Conservation (phyloP, 164 flowering plant species). For the Chimonanthus salicifolius region DNA sequence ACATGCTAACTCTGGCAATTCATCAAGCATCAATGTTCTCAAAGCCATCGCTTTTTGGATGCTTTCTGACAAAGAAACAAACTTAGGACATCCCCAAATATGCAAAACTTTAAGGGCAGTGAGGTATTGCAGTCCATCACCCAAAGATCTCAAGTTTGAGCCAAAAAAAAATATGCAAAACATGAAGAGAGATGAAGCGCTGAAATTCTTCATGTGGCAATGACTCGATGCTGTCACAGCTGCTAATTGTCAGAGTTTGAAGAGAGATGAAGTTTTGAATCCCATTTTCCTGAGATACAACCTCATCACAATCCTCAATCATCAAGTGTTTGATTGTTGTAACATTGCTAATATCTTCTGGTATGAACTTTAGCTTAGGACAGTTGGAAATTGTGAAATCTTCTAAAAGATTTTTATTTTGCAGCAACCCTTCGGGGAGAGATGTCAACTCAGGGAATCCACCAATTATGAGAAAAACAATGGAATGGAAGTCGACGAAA, state of each 20-base stretch:
- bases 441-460: neutral
- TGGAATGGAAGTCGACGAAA: too few species aligned
- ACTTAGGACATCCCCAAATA: neutral
- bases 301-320: constrained; percentile 9
- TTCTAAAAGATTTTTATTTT: neutral
- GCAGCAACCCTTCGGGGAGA: constrained; percentile 9
- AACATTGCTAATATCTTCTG: constrained; percentile 3
- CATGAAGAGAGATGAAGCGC: neutral
- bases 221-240: neutral
- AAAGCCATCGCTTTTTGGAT: neutral
- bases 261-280: constrained; percentile 10
- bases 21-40: neutral
- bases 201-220: neutral
- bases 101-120: neutral
- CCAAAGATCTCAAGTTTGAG: neutral
- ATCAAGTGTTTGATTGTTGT: constrained; percentile 1
- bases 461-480: neutral
- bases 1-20: neutral
- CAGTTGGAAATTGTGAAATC: constrained; percentile 1
- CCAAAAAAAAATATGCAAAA: accelerated
- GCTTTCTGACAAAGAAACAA: neutral
- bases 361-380: constrained; percentile 7
- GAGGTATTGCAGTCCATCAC: neutral
- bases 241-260: neutral
- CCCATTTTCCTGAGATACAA: neutral